These are phyloP conservation scores for Rubroboletus satanas DNA, from an alignment of 768 basidiomycete species.

Conservation along the genomic window DNA sequence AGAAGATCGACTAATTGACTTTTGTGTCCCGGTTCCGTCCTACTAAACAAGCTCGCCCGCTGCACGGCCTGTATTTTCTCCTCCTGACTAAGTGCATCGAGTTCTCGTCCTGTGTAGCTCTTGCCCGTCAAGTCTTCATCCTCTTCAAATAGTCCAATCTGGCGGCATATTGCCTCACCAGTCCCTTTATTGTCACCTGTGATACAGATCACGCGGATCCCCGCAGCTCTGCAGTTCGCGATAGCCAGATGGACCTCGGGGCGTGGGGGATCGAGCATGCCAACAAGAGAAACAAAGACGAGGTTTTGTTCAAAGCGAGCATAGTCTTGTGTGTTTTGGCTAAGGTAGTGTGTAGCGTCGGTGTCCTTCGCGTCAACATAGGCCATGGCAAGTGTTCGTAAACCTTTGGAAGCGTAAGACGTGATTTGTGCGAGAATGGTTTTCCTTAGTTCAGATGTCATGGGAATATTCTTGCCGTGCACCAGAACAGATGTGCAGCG, in stretches of 20 bases:
- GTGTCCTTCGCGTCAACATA: constrained; percentile 76
- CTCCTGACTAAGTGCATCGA: constrained; percentile 74
- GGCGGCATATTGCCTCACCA: constrained; percentile 93
- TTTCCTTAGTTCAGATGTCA: constrained; percentile 59
- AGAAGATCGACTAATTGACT: constrained; percentile 90
- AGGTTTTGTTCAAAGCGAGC: constrained; percentile 86
- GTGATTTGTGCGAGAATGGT: constrained; percentile 62
- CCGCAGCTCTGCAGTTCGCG: constrained; percentile 86
- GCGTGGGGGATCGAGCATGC: constrained; percentile 97
- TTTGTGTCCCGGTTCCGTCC: constrained; percentile 96
- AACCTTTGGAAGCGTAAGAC: constrained; percentile 73
- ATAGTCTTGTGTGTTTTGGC: constrained; percentile 77
- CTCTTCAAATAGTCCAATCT: constrained; percentile 89
- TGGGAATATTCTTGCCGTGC: constrained; percentile 56
- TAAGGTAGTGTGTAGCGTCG: constrained; percentile 77
- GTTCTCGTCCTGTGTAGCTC: constrained; percentile 91
- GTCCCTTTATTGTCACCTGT: constrained; percentile 98
- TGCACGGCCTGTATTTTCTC: constrained; percentile 87
- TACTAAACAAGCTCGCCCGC: constrained; percentile 82
- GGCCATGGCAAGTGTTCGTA: constrained; percentile 90
- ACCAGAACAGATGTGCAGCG: constrained; percentile 75
- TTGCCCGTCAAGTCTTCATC: constrained; percentile 90
- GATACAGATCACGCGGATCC: constrained; percentile 94
- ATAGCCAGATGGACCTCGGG: constrained; percentile 88
- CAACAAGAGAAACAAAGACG: constrained; percentile 92